phyloP scores from a whole-genome alignment of 2,329 filamentous ascomycete species.

The Tolypocladium sp. region DNA sequence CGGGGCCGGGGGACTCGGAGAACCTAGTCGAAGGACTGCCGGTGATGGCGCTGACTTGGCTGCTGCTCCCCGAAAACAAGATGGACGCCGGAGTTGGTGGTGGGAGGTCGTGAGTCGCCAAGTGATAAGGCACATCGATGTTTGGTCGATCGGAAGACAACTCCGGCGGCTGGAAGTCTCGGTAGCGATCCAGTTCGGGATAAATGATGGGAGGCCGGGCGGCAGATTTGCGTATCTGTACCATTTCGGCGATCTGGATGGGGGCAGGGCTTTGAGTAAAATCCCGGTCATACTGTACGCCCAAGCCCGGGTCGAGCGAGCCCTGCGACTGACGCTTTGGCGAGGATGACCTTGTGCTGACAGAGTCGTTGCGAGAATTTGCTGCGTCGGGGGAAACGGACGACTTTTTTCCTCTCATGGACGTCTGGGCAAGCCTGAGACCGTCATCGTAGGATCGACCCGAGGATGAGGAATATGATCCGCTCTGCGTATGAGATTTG shows the following conservation, averaged over 20 bases:
- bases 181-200: slow-evolving; percentile 54
- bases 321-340: slow-evolving; percentile 28
- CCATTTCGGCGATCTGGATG: slow-evolving; percentile 29
- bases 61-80: slow-evolving; percentile 50
- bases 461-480: slow-evolving; percentile 23
- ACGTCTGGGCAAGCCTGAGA: background rate
- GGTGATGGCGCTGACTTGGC: slow-evolving; percentile 50
- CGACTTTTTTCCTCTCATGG: slow-evolving; percentile 30
- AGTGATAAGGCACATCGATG: slow-evolving; percentile 42
- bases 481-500: slow-evolving; percentile 19
- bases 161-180: slow-evolving; percentile 31
- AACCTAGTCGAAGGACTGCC: slow-evolving; percentile 67
- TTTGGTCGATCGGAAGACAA: slow-evolving; percentile 22
- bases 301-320: slow-evolving; percentile 23
- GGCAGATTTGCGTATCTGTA: slow-evolving; percentile 28
- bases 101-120: slow-evolving; percentile 57
- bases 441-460: slow-evolving; percentile 20
- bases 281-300: slow-evolving; percentile 29
- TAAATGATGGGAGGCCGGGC: slow-evolving; percentile 39
- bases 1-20: slow-evolving; percentile 61
- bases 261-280: slow-evolving; percentile 35
- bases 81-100: slow-evolving; percentile 47
- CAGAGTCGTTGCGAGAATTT: slow-evolving; percentile 21
- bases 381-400: slow-evolving; percentile 15
- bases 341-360: slow-evolving; percentile 24